Evolutionary conservation across 805 yeast genomes (phyloP), one percentile per base, ranked within the genome.

Genomic region (Hemisphaericaspora nanyangensis): DNA sequence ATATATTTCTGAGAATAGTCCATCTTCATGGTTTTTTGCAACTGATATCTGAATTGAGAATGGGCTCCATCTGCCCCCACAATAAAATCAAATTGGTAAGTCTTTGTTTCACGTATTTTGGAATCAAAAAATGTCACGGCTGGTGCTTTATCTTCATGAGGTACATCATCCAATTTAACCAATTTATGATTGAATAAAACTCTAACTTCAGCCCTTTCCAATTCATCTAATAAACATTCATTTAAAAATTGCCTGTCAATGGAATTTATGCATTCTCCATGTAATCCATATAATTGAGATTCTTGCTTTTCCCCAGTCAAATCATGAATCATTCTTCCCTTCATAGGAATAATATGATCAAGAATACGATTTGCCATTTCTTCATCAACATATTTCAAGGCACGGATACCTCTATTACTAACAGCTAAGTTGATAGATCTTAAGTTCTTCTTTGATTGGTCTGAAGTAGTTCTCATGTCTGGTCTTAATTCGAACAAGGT

Each of bases 1-100:
- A 90, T 82, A 56, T 82, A 89, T 52, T 84, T 80, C 58, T 88
- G 95, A 12, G 69, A 53, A 49, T 70, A 79, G 56, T 84, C 78
- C 85, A 87, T 79, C 37, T 91, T 68, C 50, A 77, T 70, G 17
- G 66, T 62, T 48, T 79, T 77, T 58, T 82, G 89, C 52, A 90
- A 56, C 47, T 79, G 85, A 35, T 72, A 69, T 41, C 96, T 74
- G 17, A 83, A 79, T 41, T 76, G 76, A 2, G 95, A 85, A 58
- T 77, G 83, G 1, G 93, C 76, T 2, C 97, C 97, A 57, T 90
- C 97, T 17, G 89, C 79, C 12, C 96, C 97, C 36, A 90, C 65
- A 8, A 86, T 67, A 39, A 78, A 76, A 55, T 85, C 86, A 47
- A 74, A 68, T 24, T 57, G 55, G 31, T 51, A 56, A 5, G 42